Conservation (phyloP, 495 filamentous ascomycete genomes). For the Trichoderma parareesei region DNA sequence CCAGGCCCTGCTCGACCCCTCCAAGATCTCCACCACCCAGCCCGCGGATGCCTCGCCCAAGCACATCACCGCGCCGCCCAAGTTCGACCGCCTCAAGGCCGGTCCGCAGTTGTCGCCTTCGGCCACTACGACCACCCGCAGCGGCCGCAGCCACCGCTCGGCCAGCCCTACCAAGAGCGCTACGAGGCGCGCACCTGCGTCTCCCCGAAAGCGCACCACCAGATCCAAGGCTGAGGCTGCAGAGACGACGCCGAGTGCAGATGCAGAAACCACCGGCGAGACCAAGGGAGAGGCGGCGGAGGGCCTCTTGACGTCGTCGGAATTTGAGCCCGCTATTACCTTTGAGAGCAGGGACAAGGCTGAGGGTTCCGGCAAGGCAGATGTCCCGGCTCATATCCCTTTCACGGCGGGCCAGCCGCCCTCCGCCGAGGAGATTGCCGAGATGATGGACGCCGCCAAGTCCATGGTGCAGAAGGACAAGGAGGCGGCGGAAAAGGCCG, state of each 20-base stretch:
- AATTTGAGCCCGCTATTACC: conserved; percentile 32
- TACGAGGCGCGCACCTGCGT: conserved; percentile 38
- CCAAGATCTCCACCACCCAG: conserved; percentile 46
- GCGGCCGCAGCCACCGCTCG: conserved; percentile 43
- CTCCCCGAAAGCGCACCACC: conserved; percentile 64
- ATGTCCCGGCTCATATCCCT: conserved; percentile 37
- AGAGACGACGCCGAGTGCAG: conserved; percentile 25
- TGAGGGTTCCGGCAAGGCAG: neutral
- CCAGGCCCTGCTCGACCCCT: conserved; percentile 73
- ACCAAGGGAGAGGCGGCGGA: conserved; percentile 29
- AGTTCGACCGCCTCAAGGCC: conserved; percentile 39
- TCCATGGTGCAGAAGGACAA: conserved; percentile 62
- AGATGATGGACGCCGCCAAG: conserved; percentile 79
- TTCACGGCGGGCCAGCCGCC: conserved; percentile 57
- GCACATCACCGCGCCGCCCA: conserved; percentile 63
- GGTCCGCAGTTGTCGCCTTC: conserved; percentile 35
- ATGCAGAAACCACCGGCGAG: conserved; percentile 25
- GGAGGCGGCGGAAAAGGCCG: neutral
- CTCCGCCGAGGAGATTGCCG: conserved; percentile 61
- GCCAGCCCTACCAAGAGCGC: conserved; percentile 46
- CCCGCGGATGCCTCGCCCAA: conserved; percentile 46
- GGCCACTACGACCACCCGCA: conserved; percentile 31
- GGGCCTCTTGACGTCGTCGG: conserved; percentile 32
- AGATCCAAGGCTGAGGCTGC: conserved; percentile 39
- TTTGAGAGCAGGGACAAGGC: conserved; percentile 31